These are phyloP conservation scores for Pseudogymnoascus verrucosus DNA, from an alignment of 2,329 filamentous ascomycete genomes.

Conservation along the genomic window DNA sequence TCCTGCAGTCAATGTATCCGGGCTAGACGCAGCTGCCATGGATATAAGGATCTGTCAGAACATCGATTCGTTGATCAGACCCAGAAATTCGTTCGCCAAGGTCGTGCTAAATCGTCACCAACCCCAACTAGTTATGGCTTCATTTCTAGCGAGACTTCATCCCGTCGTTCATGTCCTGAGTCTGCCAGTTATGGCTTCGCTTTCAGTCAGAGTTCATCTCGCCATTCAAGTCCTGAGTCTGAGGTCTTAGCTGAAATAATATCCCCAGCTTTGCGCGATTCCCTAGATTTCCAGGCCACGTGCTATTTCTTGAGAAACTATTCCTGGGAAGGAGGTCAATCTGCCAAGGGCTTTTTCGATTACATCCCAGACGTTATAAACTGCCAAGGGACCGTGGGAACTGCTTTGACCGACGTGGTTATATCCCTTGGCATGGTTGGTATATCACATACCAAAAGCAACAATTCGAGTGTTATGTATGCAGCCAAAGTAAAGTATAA, in stretches of 20 bases:
- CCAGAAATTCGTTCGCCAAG: background rate
- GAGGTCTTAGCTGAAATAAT: background rate
- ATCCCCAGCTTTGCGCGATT: background rate
- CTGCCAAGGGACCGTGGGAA: slow-evolving; percentile 10
- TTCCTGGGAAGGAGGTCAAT: slow-evolving; percentile 15
- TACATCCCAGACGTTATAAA: slow-evolving; percentile 18
- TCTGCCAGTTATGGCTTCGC: background rate
- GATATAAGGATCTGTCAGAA: background rate
- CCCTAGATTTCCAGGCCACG: slow-evolving; percentile 16
- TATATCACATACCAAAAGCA: background rate
- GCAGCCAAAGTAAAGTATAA: slow-evolving; percentile 7
- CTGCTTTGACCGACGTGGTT: slow-evolving; percentile 18
- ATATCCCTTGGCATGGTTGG: slow-evolving; percentile 20
- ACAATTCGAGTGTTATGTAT: background rate
- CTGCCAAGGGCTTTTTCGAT: slow-evolving; percentile 17
- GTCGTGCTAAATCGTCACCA: background rate
- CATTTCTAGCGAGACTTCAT: no score
- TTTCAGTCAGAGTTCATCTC: background rate
- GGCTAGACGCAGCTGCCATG: slow-evolving; percentile 6
- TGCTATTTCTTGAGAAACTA: slow-evolving; percentile 25
- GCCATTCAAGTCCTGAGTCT: background rate
- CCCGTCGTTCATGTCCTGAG: no score
- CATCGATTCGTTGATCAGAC: background rate
- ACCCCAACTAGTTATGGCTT: background rate
- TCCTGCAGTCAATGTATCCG: background rate